Conservation (phyloP, 2,329 filamentous ascomycete species). For the Dendrostoma leiphaemia region DNA sequence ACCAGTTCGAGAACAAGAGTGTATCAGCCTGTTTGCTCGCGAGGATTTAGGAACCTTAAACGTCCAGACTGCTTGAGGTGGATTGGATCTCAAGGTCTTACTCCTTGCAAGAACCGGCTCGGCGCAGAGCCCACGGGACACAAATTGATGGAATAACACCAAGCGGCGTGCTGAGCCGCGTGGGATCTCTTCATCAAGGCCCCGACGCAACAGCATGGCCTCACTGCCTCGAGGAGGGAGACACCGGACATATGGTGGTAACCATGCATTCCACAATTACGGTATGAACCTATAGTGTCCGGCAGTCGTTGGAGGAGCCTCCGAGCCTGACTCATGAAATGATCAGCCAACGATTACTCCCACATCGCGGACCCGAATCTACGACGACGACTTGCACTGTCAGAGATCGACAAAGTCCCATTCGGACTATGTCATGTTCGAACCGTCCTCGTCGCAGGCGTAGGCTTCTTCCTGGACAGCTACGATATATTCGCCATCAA, state of each 20-base stretch:
- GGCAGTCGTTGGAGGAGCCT: slow-evolving; percentile 23
- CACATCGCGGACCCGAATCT: slow-evolving; percentile 72
- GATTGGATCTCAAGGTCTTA: no score
- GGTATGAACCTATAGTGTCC: slow-evolving; percentile 17
- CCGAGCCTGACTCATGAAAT: background rate
- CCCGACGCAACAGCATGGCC: background rate
- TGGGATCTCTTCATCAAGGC: background rate
- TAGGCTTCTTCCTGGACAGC: slow-evolving; percentile 81
- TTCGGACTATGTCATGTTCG: slow-evolving; percentile 77
- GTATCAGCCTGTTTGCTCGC: no score
- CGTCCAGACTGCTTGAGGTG: no score
- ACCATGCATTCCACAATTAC: slow-evolving; percentile 72
- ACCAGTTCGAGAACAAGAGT: background rate
- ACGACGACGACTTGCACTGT: slow-evolving; percentile 70
- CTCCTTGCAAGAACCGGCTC: no score
- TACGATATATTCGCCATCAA: slow-evolving; percentile 83
- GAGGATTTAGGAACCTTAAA: no score
- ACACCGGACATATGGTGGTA: slow-evolving; percentile 55
- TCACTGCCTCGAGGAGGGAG: no score
- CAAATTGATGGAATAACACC: background rate
- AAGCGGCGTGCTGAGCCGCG: background rate
- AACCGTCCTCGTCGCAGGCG: slow-evolving; percentile 72
- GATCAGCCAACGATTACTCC: slow-evolving; percentile 40
- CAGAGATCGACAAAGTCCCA: slow-evolving; percentile 75
- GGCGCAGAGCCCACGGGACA: background rate